Conservation (phyloP, 306 rosid genomes). For the Fragaria vesca region DNA sequence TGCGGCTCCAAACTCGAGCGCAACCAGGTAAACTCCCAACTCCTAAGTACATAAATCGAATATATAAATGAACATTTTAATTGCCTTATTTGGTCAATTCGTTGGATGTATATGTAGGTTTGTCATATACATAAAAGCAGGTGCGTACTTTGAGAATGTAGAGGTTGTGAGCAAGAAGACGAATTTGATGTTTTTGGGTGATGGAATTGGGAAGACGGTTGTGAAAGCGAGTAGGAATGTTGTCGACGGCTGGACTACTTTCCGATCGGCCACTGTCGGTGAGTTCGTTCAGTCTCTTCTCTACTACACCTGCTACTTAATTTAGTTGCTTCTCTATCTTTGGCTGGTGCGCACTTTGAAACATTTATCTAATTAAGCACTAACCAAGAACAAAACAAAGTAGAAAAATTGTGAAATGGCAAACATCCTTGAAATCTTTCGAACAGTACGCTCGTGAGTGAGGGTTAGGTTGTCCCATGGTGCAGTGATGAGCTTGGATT, state of each 20-base stretch:
- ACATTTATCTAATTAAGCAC: neutral
- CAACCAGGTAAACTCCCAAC: conserved; percentile 46
- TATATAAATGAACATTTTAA: too few species aligned
- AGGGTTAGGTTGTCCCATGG: neutral
- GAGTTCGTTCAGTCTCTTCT: neutral
- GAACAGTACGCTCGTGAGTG: neutral
- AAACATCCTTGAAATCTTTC: neutral
- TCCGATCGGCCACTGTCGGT: conserved; percentile 89
- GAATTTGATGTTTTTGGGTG: conserved; percentile 78
- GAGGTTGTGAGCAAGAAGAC: conserved; percentile 64
- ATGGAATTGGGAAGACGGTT: conserved; percentile 79
- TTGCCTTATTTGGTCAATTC: too few species aligned
- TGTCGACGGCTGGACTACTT: conserved; percentile 87
- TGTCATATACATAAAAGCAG: conserved; percentile 71
- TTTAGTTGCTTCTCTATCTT: neutral
- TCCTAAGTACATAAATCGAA: too few species aligned
- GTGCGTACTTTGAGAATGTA: conserved; percentile 86
- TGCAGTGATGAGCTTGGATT: neutral
- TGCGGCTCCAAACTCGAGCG: conserved; percentile 83
- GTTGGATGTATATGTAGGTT: conserved; percentile 39
- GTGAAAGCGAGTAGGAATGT: conserved; percentile 74
- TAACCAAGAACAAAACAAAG: neutral
- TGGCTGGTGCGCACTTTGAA: neutral
- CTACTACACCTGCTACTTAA: neutral
- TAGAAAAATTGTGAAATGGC: neutral